phyloP scores from a whole-genome alignment of 208 protist species.

The Strigomonas culicis region DNA sequence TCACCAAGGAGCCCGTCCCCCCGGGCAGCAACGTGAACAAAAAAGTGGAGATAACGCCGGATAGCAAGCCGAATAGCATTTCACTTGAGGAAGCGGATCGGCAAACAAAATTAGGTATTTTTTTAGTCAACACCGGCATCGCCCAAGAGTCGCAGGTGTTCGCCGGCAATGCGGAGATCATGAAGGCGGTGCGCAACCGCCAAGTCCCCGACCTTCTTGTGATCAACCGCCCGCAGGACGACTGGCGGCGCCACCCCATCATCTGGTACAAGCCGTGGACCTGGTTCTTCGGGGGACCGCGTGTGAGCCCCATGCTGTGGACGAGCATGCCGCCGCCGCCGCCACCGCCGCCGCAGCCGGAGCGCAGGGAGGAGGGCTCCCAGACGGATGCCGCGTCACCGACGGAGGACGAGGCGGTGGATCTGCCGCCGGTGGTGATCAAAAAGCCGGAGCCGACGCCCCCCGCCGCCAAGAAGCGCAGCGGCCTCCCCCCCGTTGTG shows the following conservation, averaged over 20 bases:
- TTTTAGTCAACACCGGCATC: slow-evolving; percentile 59
- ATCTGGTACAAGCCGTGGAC: slow-evolving; percentile 71
- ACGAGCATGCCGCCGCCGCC: slow-evolving; percentile 4
- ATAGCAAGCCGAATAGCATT: neutral
- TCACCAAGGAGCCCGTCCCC: neutral
- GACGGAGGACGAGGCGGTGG: neutral
- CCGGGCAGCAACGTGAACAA: neutral
- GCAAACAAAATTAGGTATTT: slow-evolving; percentile 46
- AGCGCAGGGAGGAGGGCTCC: neutral
- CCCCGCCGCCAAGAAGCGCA: slow-evolving; percentile 10
- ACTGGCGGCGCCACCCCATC: slow-evolving; percentile 30
- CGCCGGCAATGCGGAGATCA: slow-evolving; percentile 19
- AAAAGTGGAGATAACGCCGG: neutral
- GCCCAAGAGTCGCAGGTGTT: slow-evolving; percentile 55
- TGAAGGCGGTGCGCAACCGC: slow-evolving; percentile 21
- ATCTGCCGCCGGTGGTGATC: neutral
- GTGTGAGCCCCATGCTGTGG: slow-evolving; percentile 13
- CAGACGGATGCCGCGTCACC: neutral
- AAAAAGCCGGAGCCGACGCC: neutral
- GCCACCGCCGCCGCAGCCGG: neutral
- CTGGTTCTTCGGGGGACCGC: slow-evolving; percentile 50
- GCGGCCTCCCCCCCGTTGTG: slow-evolving; percentile 38
- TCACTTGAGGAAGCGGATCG: slow-evolving; percentile 31
- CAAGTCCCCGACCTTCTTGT: slow-evolving; percentile 51
- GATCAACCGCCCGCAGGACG: slow-evolving; percentile 49